Percentiles rank a stretch among this genome's conserved stretches.
Evolutionary conservation across 2,329 filamentous ascomycete species (phyloP).

Genomic region (Decorospora gaudefroyi): DNA sequence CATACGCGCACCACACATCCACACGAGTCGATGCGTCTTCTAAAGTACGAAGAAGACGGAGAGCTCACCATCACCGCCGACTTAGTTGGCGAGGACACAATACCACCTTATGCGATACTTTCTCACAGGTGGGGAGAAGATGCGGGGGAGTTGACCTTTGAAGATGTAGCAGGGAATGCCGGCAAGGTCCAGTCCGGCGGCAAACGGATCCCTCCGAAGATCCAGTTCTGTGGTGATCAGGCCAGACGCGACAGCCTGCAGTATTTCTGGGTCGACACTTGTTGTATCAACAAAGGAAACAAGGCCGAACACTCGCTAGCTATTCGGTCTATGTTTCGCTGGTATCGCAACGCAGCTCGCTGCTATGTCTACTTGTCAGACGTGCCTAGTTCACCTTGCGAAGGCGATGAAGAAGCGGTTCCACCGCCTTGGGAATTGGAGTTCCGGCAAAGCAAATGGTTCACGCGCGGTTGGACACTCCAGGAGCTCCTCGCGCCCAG

Average conservation of each 20-base stretch:
- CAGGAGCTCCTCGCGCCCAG: no score
- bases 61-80: constrained; percentile 4
- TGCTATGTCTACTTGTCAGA: no score
- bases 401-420: no score
- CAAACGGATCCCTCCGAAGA: no score
- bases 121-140: constrained; percentile 37
- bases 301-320: no score
- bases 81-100: constrained; percentile 3
- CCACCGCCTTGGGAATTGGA: no score
- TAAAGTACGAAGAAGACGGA: constrained; percentile 14
- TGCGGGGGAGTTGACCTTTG: constrained; percentile 33
- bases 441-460: no score
- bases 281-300: no score
- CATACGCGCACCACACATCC: constrained; percentile 2
- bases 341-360: neutral
- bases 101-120: constrained; percentile 27
- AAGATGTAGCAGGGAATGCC: constrained; percentile 16
- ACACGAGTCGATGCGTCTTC: constrained; percentile 17
- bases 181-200: constrained; percentile 11
- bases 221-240: constrained; percentile 5
- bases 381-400: no score
- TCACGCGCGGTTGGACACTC: no score
- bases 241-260: constrained; percentile 1
- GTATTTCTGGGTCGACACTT: constrained; percentile 12
- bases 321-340: neutral